A percentile compares a stretch with the other conserved stretches of the same genome.
phyloP scores from a whole-genome alignment of 306 rosid species.

The Hippophae rhamnoides region DNA sequence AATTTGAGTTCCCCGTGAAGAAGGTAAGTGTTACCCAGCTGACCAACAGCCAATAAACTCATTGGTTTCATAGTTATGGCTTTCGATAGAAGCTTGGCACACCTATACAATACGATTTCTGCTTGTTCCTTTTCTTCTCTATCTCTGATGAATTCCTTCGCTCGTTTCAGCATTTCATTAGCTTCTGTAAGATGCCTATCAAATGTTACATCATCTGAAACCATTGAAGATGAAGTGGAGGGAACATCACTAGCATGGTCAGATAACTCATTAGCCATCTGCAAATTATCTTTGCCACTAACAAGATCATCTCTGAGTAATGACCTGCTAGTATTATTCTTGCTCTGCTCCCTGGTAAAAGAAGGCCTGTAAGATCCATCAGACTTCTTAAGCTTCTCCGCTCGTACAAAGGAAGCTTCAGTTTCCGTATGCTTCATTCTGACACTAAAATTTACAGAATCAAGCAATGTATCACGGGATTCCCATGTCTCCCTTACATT shows the following conservation, averaged over 20 bases:
- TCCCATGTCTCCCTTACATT: conserved; percentile 40
- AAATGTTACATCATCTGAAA: conserved; percentile 62
- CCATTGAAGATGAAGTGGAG: conserved; percentile 38
- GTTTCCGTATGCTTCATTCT: conserved; percentile 42
- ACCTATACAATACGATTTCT: conserved; percentile 57
- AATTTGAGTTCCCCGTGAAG: conserved; percentile 93
- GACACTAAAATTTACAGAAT: conserved; percentile 41
- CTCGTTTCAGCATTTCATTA: conserved; percentile 54
- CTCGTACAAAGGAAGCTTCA: conserved; percentile 46
- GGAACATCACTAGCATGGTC: conserved; percentile 32
- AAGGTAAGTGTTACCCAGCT: conserved; percentile 78
- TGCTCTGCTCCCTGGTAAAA: conserved; percentile 18
- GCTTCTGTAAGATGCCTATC: conserved; percentile 73
- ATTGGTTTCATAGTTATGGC: conserved; percentile 76
- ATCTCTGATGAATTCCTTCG: conserved; percentile 54
- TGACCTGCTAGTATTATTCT: conserved; percentile 24
- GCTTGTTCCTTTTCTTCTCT: conserved; percentile 47
- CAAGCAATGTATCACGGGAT: conserved; percentile 36
- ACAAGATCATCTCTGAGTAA: conserved; percentile 21
- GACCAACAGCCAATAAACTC: conserved; percentile 94
- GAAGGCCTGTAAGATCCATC: conserved; percentile 35
- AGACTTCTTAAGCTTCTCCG: conserved; percentile 34
- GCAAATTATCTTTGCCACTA: conserved; percentile 15
- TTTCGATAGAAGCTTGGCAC: conserved; percentile 64
- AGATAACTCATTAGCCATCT: conserved; percentile 26